Percentiles rank a stretch among this genome's conserved stretches.
These are phyloP conservation scores for Ustilago nuda DNA, from an alignment of 1,284 basidiomycete species.

Conservation along the genomic window DNA sequence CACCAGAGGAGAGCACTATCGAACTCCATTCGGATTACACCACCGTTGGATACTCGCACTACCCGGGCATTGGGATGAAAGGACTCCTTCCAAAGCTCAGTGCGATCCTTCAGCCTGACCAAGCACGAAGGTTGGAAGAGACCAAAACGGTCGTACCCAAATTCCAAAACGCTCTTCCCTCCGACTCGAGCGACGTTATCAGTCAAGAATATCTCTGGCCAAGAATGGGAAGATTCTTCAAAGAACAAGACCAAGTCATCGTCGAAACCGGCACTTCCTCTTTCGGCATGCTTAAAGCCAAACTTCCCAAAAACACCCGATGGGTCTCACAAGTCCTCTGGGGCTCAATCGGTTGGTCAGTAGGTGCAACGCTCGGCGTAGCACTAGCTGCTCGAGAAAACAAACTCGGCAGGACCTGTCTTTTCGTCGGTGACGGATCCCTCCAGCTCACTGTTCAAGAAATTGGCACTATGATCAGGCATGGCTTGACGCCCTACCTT, in stretches of 20 bases:
- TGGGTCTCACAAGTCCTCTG: conserved; percentile 75
- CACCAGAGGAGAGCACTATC: conserved; percentile 65
- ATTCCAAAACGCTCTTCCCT: conserved; percentile 40
- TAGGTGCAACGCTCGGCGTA: conserved; percentile 78
- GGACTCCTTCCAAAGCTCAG: conserved; percentile 56
- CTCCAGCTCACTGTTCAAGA: conserved; percentile 73
- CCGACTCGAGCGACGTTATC: conserved; percentile 20
- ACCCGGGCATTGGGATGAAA: conserved; percentile 70
- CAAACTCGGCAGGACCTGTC: conserved; percentile 75
- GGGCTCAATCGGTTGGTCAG: conserved; percentile 88
- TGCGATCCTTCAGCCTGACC: conserved; percentile 26
- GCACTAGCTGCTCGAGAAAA: conserved; percentile 81
- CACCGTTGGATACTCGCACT: conserved; percentile 70
- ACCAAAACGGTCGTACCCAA: conserved; percentile 36
- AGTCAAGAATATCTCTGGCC: conserved; percentile 79
- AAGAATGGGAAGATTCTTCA: conserved; percentile 81
- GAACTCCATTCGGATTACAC: conserved; percentile 79
- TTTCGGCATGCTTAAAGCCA: conserved; percentile 48
- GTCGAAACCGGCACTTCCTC: conserved; percentile 63
- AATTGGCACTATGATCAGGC: conserved; percentile 80
- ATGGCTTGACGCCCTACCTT: conserved; percentile 79
- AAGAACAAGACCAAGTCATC: conserved; percentile 68
- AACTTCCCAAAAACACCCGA: conserved; percentile 44
- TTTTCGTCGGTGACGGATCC: conserved; percentile 80
- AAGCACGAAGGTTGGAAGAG: conserved; percentile 13